Percentiles rank a stretch among this genome's conserved stretches.
phyloP scores from a whole-genome alignment of 73 alveolate species.

The Tetrahymena borealis region DNA sequence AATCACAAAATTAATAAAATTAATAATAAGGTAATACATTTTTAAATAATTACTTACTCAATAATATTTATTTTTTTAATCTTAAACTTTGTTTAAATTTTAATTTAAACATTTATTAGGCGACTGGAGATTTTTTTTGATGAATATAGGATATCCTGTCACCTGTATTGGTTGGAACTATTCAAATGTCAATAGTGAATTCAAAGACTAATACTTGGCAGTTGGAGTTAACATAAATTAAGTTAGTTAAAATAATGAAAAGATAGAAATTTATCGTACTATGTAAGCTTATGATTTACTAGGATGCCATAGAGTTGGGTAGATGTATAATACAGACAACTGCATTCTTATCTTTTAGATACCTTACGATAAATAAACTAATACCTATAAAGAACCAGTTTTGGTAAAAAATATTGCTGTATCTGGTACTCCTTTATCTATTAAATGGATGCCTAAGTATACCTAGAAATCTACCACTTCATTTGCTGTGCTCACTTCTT shows the following conservation, averaged over 20 bases:
- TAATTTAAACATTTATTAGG: not conserved
- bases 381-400: not conserved
- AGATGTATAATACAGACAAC: not conserved
- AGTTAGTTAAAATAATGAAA: not conserved
- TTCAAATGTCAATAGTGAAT: not conserved
- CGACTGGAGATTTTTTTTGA: not conserved
- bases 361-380: not conserved
- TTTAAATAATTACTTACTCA: not conserved
- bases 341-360: not conserved
- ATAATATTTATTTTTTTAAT: too few species aligned
- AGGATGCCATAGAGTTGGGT: not conserved
- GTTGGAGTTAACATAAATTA: not conserved
- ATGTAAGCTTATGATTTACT: not conserved
- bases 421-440: not conserved
- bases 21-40: not conserved
- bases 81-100: too few species aligned
- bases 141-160: not conserved
- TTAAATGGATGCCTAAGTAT: not conserved
- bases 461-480: not conserved
- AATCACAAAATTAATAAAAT: not conserved
- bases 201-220: not conserved
- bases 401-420: not conserved
- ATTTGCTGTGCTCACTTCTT: not conserved
- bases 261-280: not conserved
- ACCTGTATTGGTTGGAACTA: not conserved